These are phyloP conservation scores for Trametes sp. DNA, from an alignment of 1,284 basidiomycete species.

Conservation along the genomic window DNA sequence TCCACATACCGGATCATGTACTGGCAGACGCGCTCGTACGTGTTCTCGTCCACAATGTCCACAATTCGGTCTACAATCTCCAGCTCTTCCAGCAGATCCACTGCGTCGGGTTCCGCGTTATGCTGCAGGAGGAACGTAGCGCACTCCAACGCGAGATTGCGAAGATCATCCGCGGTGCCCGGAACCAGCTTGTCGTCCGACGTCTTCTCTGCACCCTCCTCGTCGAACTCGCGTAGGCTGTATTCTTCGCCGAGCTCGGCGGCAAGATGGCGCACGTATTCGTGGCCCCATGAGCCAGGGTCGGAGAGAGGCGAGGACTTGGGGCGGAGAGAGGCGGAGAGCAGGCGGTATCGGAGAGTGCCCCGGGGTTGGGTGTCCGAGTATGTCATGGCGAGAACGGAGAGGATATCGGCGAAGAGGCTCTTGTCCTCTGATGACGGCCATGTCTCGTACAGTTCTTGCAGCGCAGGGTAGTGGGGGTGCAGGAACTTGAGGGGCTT, in stretches of 20 bases:
- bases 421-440: slow-evolving; percentile 83
- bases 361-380: slow-evolving; percentile 96
- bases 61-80: slow-evolving; percentile 89
- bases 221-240: slow-evolving; percentile 60
- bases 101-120: slow-evolving; percentile 98
- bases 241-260: slow-evolving; percentile 98
- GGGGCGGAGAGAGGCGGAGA: slow-evolving; percentile 78
- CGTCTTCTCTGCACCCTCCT: slow-evolving; percentile 42
- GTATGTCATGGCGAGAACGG: slow-evolving; percentile 99
- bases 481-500: slow-evolving; percentile 99
- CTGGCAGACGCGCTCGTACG: slow-evolving; percentile 92
- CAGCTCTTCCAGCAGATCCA: slow-evolving; percentile 94
- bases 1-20: slow-evolving; percentile 91
- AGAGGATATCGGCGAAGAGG: slow-evolving; percentile 97
- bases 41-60: slow-evolving; percentile 86
- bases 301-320: slow-evolving; percentile 75
- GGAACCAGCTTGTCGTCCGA: slow-evolving; percentile 41
- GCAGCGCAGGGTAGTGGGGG: slow-evolving; percentile 92
- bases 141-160: slow-evolving; percentile 84
- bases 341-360: slow-evolving; percentile 90
- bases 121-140: slow-evolving; percentile 93
- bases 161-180: slow-evolving; percentile 78
- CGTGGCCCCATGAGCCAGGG: slow-evolving; percentile 98
- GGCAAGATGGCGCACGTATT: slow-evolving; percentile 97
- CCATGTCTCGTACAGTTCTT: slow-evolving; percentile 86